Evolutionary conservation across 2,329 filamentous ascomycete species (phyloP).

Genomic region (Annulohypoxylon truncatum): DNA sequence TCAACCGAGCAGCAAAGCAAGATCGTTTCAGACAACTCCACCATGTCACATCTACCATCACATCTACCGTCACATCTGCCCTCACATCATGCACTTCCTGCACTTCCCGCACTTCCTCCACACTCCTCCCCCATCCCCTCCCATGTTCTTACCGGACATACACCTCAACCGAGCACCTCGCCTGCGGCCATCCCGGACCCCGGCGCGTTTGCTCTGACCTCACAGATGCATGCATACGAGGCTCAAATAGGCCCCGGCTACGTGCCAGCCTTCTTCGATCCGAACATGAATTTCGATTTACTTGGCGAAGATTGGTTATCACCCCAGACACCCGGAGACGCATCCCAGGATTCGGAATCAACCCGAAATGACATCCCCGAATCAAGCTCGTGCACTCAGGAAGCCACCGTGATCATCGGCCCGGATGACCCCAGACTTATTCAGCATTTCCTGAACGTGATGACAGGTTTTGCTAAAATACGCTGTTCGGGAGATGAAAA

Average conservation of each 20-base stretch:
- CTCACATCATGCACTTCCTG: too few species aligned
- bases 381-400: constrained; percentile 14
- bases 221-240: constrained; percentile 24
- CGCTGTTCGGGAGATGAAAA: constrained; percentile 38
- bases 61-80: not conserved
- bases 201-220: constrained; percentile 1
- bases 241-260: constrained; percentile 15
- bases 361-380: constrained; percentile 9
- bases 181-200: constrained; percentile 9
- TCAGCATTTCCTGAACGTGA: constrained; percentile 40
- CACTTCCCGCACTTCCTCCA: not conserved
- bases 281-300: constrained; percentile 40
- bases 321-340: constrained; percentile 22
- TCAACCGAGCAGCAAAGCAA: not conserved
- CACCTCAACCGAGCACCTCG: constrained; percentile 5
- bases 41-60: constrained; percentile 2
- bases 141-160: not conserved
- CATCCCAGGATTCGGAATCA: constrained; percentile 16
- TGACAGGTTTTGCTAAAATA: constrained; percentile 39
- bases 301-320: constrained; percentile 34
- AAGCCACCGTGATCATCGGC: constrained; percentile 30
- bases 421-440: constrained; percentile 37
- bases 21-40: not conserved
- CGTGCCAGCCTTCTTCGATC: constrained; percentile 38
- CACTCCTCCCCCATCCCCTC: constrained; percentile 8